These are phyloP conservation scores for Oryza nivara DNA, from an alignment of 176 grass and related monocot species.

Conservation along the genomic window DNA sequence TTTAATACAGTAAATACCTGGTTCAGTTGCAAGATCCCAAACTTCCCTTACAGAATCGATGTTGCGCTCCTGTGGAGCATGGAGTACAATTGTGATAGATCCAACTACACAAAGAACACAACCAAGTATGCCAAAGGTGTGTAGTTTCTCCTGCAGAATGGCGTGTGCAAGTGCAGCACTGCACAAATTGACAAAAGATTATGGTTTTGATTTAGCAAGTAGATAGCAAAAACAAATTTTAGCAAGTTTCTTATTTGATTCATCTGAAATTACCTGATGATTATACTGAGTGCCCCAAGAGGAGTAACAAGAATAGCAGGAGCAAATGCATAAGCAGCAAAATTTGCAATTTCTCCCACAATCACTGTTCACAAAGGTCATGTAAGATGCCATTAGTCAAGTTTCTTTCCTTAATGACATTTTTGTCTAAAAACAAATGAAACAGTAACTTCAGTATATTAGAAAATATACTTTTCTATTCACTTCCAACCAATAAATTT, in stretches of 20 bases:
- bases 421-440: conserved; percentile 6
- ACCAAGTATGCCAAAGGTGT: conserved; percentile 86
- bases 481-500: conserved; percentile 23
- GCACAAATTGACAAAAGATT: conserved; percentile 42
- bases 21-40: conserved; percentile 96
- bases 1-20: conserved; percentile 56
- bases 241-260: conserved; percentile 14
- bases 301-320: conserved; percentile 96
- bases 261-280: conserved; percentile 73
- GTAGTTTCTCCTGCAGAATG: conserved; percentile 82
- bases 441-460: not conserved
- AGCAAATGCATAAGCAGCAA: conserved; percentile 97
- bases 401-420: conserved; percentile 30
- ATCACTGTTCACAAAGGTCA: conserved; percentile 68
- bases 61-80: conserved; percentile 86
- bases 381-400: conserved; percentile 41
- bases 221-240: conserved; percentile 31
- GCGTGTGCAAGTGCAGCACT: conserved; percentile 89
- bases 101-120: conserved; percentile 96
- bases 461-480: not conserved
- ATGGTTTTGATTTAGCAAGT: conserved; percentile 29
- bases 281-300: conserved; percentile 97
- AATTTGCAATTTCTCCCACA: conserved; percentile 94
- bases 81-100: conserved; percentile 89
- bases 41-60: conserved; percentile 94